Evolutionary conservation across 345 rosid genomes (phyloP).

Genomic region (Angophora floribunda): DNA sequence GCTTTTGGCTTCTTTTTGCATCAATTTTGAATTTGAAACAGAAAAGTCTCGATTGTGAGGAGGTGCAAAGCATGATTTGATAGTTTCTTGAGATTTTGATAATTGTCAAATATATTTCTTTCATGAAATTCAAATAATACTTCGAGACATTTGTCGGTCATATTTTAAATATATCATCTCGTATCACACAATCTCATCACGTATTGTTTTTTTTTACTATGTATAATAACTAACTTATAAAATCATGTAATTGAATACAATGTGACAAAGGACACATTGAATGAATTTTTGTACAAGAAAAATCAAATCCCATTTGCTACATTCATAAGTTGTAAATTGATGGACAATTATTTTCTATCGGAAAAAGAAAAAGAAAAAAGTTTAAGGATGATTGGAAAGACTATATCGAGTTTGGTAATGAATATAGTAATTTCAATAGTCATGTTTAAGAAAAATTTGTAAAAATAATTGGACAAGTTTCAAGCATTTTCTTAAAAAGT

Average conservation of each 20-base stretch:
- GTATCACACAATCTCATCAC: not conserved
- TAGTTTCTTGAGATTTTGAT: not conserved
- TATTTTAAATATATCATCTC: not conserved
- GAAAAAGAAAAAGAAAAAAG: too few relatives aligned
- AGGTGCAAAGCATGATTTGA: not conserved
- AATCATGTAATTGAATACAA: not conserved
- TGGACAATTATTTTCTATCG: not conserved
- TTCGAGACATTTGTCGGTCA: not conserved
- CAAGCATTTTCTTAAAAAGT: not conserved
- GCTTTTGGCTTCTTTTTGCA: not conserved
- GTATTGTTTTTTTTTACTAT: not conserved
- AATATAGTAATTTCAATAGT: too few relatives aligned
- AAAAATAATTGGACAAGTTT: not conserved
- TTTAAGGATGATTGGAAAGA: not conserved
- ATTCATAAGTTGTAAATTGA: not conserved
- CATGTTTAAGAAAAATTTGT: too few relatives aligned
- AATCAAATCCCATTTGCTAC: not conserved
- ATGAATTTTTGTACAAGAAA: not conserved
- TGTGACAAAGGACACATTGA: not conserved
- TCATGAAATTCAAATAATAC: not conserved
- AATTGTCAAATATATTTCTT: not conserved
- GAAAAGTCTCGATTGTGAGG: not conserved
- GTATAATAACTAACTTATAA: not conserved
- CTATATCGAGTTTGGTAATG: not conserved
- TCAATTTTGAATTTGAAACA: not conserved